Base-by-base conservation (phyloP, 768 basidiomycete species). In the Tubosaeta sp. region DNA sequence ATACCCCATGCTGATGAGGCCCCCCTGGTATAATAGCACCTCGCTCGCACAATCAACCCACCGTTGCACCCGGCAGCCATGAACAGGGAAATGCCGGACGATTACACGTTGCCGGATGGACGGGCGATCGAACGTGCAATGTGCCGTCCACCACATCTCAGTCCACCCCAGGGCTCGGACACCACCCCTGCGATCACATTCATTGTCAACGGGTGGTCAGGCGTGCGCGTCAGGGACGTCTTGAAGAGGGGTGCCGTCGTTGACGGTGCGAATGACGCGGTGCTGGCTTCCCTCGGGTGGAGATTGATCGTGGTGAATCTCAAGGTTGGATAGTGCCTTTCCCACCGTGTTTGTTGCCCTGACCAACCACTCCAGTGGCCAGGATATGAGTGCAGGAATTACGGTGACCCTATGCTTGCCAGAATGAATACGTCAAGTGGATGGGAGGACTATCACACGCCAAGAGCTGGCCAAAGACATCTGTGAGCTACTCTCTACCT, bases 81-180 rank as follows among this genome's bases (percentile, higher is more conserved):
- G 50, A 46, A 14, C n/a, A 37, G 29, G 2, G 33, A 44, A 1
- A 67, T 66, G 62, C 66, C 67, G 47, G 45, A 37, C 13, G 27
- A 51, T 19, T 63, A 48, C 12, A 1, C 11, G n/a, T 19, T 62
- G 33, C 44, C 43, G 16, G 56, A 66, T 26, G 57, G 57, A 39
- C 63, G 56, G 9, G 33, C 47, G 14, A 51, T 57, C 19, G 57
- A 56, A 39, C 65, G 45, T 11, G 55, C 68, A 11, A 66, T 65
- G 1, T 4, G 27, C 27, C 66, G 59, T 37, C 49, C 57, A 0
- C 17, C 6, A 10, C 22, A 48, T 1, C 17, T 55, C 10, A 60
- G 17, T 32, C 67, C 62, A 12, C 43, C 47, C 2, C 34, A 25
- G 1, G 52, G 64, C 17, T 29, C 27, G 27, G 27, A 8, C 27